Evolutionary conservation across 768 basidiomycete genomes (phyloP), one percentile per base, ranked within the genome.

Genomic region (Brasilioporus rufonigricans): DNA sequence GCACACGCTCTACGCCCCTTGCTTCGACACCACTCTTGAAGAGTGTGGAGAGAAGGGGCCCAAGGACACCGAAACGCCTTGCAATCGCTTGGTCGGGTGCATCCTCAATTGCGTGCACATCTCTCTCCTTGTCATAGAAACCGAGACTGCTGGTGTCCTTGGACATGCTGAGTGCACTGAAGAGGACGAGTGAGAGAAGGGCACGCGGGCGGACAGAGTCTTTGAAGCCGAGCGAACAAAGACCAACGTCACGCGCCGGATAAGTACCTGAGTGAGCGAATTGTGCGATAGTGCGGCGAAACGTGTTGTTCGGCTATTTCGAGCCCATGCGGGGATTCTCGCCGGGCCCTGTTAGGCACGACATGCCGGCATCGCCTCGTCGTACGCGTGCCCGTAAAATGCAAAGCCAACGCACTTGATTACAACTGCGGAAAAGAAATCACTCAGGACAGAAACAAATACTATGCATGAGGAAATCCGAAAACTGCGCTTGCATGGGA

Each of bases 1-100:
- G 78, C 0, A 82, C 77, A 13, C 81, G 76, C 57, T 81, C 81
- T 7, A 83, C 76, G 19, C 81, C 81, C 64, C 78, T 68, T 5
- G 79, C 80, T 63, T 83, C 81, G 19, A 82, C 77, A 44, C 80
- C 80, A 49, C 68, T 76, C 16, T 71, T 66, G 61, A 81, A 80
- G 13, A 80, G 66, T 60, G 63, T 74, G 41, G 66, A 61, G 23
- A 77, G 62, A 38, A 73, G 31, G 3, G 69, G 71, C 1, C 68
- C 69, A 32, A 71, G 52, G 29, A 44, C 52, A 31, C 69, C 65
- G 48, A 71, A 76, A 16, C 72, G 65, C 26, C 57, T 58, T 19
- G 58, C 63, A 27, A 74, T 65, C 14, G 60, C 64, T 43, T 58
- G 40, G 33, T 71, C 70, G 0, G 65, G 73, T 2, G 65, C 61